These are phyloP conservation scores for Globisporangium orthogonon DNA, from an alignment of 352 stramenopile genomes.

Conservation along the genomic window DNA sequence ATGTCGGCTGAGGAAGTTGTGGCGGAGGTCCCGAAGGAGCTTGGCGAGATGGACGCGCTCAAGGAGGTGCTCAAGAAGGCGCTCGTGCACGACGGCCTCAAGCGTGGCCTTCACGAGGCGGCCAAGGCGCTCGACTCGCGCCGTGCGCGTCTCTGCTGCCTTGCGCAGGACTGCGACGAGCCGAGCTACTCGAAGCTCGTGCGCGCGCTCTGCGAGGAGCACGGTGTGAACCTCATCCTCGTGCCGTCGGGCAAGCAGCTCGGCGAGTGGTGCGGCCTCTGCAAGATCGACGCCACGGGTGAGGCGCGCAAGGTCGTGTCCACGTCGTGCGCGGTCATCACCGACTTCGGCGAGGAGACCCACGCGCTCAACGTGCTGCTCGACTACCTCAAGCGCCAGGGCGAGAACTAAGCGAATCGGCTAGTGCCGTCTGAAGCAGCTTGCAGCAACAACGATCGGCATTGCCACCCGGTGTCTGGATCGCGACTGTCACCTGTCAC, in stretches of 20 bases:
- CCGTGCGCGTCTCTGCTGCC: constrained; percentile 96
- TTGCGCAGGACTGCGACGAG: constrained; percentile 99
- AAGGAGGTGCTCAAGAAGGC: constrained; percentile 99
- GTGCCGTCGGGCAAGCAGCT: constrained; percentile 95
- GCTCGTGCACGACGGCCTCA: constrained; percentile 98
- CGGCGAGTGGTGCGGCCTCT: constrained; percentile 98
- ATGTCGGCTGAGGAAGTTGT: constrained; percentile 93
- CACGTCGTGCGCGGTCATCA: constrained; percentile 98
- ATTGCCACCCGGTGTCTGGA: background rate
- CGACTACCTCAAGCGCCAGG: constrained; percentile 97
- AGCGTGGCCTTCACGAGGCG: constrained; percentile 98
- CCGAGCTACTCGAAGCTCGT: constrained; percentile 99
- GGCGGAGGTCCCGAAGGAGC: constrained; percentile 89
- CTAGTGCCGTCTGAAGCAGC: background rate
- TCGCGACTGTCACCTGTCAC: background rate
- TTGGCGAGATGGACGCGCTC: constrained; percentile 96
- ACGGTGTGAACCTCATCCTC: constrained; percentile 92
- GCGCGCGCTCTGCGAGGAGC: constrained; percentile 92
- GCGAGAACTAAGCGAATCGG: constrained; percentile 68
- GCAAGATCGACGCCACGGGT: constrained; percentile 97
- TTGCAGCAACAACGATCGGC: background rate
- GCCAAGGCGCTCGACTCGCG: constrained; percentile 98
- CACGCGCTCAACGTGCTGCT: constrained; percentile 97
- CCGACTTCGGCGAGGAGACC: constrained; percentile 99
- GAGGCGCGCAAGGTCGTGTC: constrained; percentile 98